These are phyloP conservation scores for Hypoxylon sp. DNA, from an alignment of 2,329 filamentous ascomycete genomes.

Conservation along the genomic window DNA sequence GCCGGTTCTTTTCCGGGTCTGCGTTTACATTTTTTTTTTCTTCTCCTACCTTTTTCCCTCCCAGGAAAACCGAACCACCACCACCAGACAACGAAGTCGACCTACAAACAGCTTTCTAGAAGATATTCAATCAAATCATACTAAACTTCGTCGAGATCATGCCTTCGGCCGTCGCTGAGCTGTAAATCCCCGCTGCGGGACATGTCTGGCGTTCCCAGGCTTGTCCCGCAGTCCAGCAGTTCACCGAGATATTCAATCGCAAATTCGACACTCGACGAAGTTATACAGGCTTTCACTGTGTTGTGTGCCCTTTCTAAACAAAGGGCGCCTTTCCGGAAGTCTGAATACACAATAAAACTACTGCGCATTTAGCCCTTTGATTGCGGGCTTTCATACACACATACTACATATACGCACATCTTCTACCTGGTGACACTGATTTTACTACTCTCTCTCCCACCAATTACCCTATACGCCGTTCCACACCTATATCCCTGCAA, in stretches of 20 bases:
- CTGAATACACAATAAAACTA: constrained; percentile 54
- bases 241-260: constrained; percentile 79
- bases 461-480: constrained; percentile 24
- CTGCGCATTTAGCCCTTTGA: constrained; percentile 47
- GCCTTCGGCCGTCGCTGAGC: constrained; percentile 87
- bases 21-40: constrained; percentile 50
- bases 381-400: constrained; percentile 27
- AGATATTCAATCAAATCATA: constrained; percentile 47
- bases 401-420: constrained; percentile 15
- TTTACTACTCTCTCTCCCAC: constrained; percentile 21
- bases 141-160: constrained; percentile 80
- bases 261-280: constrained; percentile 75
- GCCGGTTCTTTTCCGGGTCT: constrained; percentile 51
- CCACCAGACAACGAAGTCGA: constrained; percentile 77
- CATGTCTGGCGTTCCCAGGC: constrained; percentile 66
- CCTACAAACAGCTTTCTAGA: constrained; percentile 56
- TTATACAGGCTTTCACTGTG: constrained; percentile 70
- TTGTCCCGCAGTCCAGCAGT: constrained; percentile 88
- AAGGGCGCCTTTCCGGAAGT: constrained; percentile 49
- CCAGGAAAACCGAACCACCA: constrained; percentile 55
- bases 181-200: constrained; percentile 92
- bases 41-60: constrained; percentile 53
- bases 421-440: constrained; percentile 32
- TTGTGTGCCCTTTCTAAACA: constrained; percentile 50
- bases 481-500: constrained; percentile 22